Base-by-base conservation (phyloP, 345 rosid genomes). In the Citrus cavaleriei region DNA sequence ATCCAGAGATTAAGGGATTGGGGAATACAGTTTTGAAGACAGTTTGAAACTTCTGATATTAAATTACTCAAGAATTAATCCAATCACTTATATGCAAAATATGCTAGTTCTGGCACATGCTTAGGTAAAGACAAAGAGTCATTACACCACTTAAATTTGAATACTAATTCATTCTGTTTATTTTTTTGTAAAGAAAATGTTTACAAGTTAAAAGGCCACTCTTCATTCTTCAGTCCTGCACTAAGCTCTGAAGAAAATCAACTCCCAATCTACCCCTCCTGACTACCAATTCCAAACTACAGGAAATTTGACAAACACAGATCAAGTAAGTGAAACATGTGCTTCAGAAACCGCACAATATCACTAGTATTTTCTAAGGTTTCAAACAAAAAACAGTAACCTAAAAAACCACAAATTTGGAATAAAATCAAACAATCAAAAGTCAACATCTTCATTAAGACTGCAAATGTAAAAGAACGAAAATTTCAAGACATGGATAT, bases 401-500 rank as follows among this genome's bases (percentile, higher is more conserved):
- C 55, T 24, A 32, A 6, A 7, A 74, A 25, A 60, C 35, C 18
- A 16, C 4, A 60, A 34, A 76, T 63, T 60, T 68, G n/a, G 68
- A 8, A 35, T 46, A 8, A 21, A 10, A 24, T 65, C 19, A 12
- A 27, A 72, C 49, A 10, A 27, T 34, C 40, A 13, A 61, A 42
- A 10, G 51, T 67, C 72, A 76, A 51, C 24, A 10, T 54, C 51
- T 3, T 51, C 10, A 22, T 76, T n/a, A 32, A 7, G 9, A 38
- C 54, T 16, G 59, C 24, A 28, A 59, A 82, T 72, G 32, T 68
- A 37, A 38, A 38, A 34, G 40, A 58, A 76, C 18, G 6, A 68
- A 64, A 19, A 16, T 71, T 75, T 89, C 88, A 83, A 73, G 88
- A 83, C 87, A 82, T 72, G 61, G 92, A 82, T 65, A 84, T 90